Base-by-base conservation (phyloP, 768 basidiomycete genomes). In the Boletus sensibilis region DNA sequence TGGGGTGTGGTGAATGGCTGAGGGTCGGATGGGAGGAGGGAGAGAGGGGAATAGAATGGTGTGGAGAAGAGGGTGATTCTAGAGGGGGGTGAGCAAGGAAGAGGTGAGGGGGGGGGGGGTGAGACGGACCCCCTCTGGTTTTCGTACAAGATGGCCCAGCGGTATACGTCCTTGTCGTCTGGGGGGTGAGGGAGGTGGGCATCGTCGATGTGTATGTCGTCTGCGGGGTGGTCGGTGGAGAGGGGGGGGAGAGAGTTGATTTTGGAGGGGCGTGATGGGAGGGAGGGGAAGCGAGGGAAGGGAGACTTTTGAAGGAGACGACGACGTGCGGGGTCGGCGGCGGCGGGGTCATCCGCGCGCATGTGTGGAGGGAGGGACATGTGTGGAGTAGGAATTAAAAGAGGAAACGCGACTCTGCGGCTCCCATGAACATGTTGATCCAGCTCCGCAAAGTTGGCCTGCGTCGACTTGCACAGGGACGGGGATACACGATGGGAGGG, bases 141-240 rank as follows among this genome's bases (percentile, higher is more conserved):
- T 72, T 93, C 90, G 58, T 90, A 90, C 11, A 92, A 64, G 11
- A 88, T 68, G 8, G 88, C 90, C 90, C 90, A 93, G 68, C 80
- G 79, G 67, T 87, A 92, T 13, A 78, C 70, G 64, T 88, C 84
- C 52, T 71, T 68, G 58, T 75, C 71, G 20, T 75, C 64, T 49
- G 67, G 60, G 31, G 68, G 59, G 27, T 62, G 56, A 13, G 68
- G 38, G 64, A 65, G 53, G 52, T 35, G 53, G 27, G 52, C 25
- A 10, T 61, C 52, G 52, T 76, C 70, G 25, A 80, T 62, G 52
- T 44, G 64, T 37, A 79, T 79, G 50, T 64, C 61, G 29, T 63
- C 46, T 3, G 51, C 14, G 31, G 45, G 23, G 34, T 12, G 9
- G 44, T 50, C 46, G 12, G 55, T 20, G 37, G 55, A 7, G 21